These are phyloP conservation scores for Rhododendron henanense DNA, from an alignment of 148 eudicot genomes.

Conservation along the genomic window DNA sequence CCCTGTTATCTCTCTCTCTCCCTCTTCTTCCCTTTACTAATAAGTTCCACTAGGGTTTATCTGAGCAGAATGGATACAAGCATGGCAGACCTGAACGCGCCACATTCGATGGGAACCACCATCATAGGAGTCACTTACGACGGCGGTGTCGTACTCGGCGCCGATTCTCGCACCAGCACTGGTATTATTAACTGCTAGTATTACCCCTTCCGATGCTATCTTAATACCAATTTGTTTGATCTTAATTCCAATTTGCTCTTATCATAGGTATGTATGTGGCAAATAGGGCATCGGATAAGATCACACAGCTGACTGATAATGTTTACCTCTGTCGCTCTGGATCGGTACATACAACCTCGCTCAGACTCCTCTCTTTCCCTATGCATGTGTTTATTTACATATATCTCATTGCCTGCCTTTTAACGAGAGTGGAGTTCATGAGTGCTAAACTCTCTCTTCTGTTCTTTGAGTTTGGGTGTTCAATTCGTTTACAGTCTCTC, in stretches of 20 bases:
- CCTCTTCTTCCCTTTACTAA: not conserved
- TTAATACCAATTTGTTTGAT: not conserved
- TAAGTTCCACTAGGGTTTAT: not conserved
- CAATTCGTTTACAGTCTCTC: not conserved
- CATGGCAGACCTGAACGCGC: slow-evolving; percentile 39
- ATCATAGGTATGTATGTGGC: slow-evolving; percentile 69
- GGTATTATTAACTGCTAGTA: slow-evolving; percentile 33
- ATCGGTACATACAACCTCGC: slow-evolving; percentile 53
- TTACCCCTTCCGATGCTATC: not conserved
- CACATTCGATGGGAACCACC: slow-evolving; percentile 92
- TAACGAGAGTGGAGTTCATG: not conserved
- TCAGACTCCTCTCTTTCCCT: not conserved
- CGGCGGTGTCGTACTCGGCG: slow-evolving; percentile 96
- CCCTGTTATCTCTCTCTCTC: not conserved
- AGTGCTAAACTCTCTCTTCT: not conserved
- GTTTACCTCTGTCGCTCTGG: slow-evolving; percentile 96
- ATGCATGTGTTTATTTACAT: not conserved
- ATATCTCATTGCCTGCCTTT: too few relatives aligned
- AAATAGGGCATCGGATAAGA: slow-evolving; percentile 98
- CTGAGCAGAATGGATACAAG: slow-evolving; percentile 5
- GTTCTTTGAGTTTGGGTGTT: not conserved
- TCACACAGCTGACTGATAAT: slow-evolving; percentile 90
- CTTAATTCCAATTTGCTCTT: not conserved
- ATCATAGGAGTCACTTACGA: slow-evolving; percentile 92
- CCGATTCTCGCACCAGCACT: slow-evolving; percentile 97